Conservation (phyloP, 2,329 filamentous ascomycete species). For the Botrytis tulipae region DNA sequence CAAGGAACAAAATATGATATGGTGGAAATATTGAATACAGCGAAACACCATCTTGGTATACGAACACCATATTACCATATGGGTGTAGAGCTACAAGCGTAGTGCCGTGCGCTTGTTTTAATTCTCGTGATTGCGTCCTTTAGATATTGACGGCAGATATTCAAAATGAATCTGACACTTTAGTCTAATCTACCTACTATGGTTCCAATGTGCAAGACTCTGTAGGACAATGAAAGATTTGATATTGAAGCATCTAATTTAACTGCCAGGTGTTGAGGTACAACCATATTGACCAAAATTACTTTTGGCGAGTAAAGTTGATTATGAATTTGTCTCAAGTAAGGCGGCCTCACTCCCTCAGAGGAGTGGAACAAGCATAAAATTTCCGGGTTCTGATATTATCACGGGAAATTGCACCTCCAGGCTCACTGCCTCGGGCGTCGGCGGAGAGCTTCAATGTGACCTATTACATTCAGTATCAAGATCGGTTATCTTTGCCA, state of each 20-base stretch:
- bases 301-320: background rate
- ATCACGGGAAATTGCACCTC: background rate
- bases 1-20: background rate
- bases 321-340: background rate
- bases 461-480: slow-evolving; percentile 4
- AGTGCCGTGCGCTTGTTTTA: background rate
- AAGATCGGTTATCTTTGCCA: slow-evolving; percentile 8
- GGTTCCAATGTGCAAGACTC: background rate
- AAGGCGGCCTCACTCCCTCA: background rate
- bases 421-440: background rate
- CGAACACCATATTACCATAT: background rate
- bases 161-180: background rate
- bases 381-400: background rate
- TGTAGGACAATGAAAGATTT: background rate
- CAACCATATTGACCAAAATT: background rate
- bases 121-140: background rate
- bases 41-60: background rate
- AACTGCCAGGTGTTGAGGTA: background rate
- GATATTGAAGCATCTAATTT: background rate
- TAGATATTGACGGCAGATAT: background rate
- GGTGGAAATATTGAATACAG: background rate
- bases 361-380: background rate
- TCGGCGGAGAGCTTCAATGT: background rate
- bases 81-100: background rate
- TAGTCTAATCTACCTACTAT: background rate